Percentiles rank a stretch among this genome's conserved stretches.
These are phyloP conservation scores for Aspergillus campestris DNA, from an alignment of 495 filamentous ascomycete species.

Conservation along the genomic window DNA sequence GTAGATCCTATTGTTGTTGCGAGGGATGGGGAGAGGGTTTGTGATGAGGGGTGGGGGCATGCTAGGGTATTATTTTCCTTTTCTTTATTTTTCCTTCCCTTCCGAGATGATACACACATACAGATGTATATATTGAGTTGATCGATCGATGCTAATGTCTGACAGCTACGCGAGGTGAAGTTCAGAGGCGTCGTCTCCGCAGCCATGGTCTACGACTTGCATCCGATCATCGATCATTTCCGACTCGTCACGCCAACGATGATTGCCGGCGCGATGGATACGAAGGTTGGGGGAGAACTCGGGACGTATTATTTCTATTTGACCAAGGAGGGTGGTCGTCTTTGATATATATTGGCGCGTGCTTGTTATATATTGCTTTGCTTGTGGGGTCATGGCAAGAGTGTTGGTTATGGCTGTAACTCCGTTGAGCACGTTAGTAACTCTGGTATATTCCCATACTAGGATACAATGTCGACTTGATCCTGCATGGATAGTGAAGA, in stretches of 20 bases:
- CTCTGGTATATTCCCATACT: too few relatives aligned
- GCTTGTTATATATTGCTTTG: too few relatives aligned
- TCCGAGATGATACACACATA: too few relatives aligned
- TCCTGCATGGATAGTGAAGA: too few relatives aligned
- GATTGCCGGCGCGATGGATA: constrained; percentile 25
- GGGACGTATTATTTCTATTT: constrained; percentile 19
- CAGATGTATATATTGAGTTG: too few relatives aligned
- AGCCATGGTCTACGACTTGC: constrained; percentile 22
- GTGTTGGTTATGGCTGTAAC: too few relatives aligned
- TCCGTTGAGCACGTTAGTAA: too few relatives aligned
- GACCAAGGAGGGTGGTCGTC: background rate
- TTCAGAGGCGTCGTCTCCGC: constrained; percentile 13
- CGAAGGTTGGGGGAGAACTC: constrained; percentile 2
- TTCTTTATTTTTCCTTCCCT: too few relatives aligned
- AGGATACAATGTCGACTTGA: too few relatives aligned
- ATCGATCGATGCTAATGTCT: background rate
- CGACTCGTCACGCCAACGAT: constrained; percentile 17
- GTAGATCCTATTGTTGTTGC: constrained; percentile 5
- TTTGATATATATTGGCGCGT: too few relatives aligned
- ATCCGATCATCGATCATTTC: constrained; percentile 25
- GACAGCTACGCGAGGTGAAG: constrained; percentile 19
- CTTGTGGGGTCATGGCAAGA: too few relatives aligned
- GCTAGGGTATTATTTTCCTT: background rate
- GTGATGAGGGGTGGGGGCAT: constrained; percentile 1
- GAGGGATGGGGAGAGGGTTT: background rate